Base-by-base conservation (phyloP, 805 yeast genomes). In the Zygosaccharomyces bisporus region DNA sequence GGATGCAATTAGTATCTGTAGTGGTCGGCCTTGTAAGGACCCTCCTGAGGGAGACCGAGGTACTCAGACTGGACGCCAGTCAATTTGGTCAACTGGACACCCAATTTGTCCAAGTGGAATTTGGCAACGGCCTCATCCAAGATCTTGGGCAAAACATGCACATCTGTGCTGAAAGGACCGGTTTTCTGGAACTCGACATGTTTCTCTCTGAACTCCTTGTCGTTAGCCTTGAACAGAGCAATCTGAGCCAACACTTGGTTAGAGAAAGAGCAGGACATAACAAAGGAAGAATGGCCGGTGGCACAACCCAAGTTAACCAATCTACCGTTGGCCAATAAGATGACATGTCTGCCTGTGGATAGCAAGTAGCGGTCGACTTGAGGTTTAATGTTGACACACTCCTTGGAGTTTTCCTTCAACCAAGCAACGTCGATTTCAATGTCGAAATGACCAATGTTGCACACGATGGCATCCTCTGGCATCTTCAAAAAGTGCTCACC, bases 401-500 rank as follows among this genome's bases (percentile, higher is more conserved):
- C 87, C 71, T 76, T 80, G 64, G 97, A 95, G 74, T 89, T 88
- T 49, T 81, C 85, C 81, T 89, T 89, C 72, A 91, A 79, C 96
- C 97, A 90, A 67, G 98, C 98, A 63, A 91, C 98, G 73, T 91
- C 99, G 63, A 91, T 93, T 80, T 91, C 99, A 67, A 93, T 88
- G 75, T 91, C 99, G 63, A 91, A 91, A 78, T 91, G 99, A 72
- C 99, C 99, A 75, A 91, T 91, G 95, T 91, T 91, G 78, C 96
- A 93, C 55, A 91, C 99, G 71, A 91, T 93, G 63, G 99, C 98
- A 70, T 91, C 99, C 75, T 91, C 95, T 74, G 97, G 97, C 99
- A 91, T 93, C 61, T 72, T 74, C 60, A 75, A 75, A 72, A 91
- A 91, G 77, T 90, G 95, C 61, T 75, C 76, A 66, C 86, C 86